Evolutionary conservation across 2,329 filamentous ascomycete species (phyloP), one percentile per base, ranked within the genome.

Genomic region (Hypoxylon sp.): DNA sequence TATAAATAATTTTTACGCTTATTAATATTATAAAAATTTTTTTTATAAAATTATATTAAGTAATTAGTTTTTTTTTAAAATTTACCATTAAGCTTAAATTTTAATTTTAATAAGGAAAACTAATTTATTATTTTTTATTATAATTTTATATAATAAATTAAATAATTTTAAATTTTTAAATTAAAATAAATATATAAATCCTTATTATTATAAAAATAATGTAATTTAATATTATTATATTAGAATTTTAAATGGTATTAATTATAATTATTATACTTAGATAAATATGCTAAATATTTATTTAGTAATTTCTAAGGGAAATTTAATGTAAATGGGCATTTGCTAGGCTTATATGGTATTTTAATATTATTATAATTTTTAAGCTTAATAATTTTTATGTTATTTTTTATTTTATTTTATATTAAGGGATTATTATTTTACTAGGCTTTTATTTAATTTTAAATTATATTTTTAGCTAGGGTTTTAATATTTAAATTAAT

Each of bases 141-240:
- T 56, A 39, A 26, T 48, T 39, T 39, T 56, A 47, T n/a, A n/a
- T n/a, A n/a, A n/a, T n/a, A 47, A 26, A 48, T 56, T 47, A 48
- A 47, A 56, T 56, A 47, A 47, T 28, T 56, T 56, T 47, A 37
- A 56, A 39, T 56, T 39, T 39, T 28, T 28, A 28, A 28, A 28
- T 28, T 28, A 28, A 28, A 28, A n/a, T n/a, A n/a, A n/a, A n/a
- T n/a, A n/a, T n/a, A n/a, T n/a, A n/a, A n/a, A n/a, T n/a, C n/a
- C n/a, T n/a, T n/a, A n/a, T n/a, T n/a, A n/a, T n/a, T n/a, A n/a
- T n/a, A n/a, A n/a, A n/a, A n/a, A n/a, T n/a, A n/a, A n/a, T n/a
- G n/a, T n/a, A n/a, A 46, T 20, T 20, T 28, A 28, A 5, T 22
- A 17, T 46, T 46, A 20, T 20, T 17, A 20, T 20, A 46, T 22